Conservation (phyloP, 106 monocot genomes). For the Phalaenopsis aphrodite region DNA sequence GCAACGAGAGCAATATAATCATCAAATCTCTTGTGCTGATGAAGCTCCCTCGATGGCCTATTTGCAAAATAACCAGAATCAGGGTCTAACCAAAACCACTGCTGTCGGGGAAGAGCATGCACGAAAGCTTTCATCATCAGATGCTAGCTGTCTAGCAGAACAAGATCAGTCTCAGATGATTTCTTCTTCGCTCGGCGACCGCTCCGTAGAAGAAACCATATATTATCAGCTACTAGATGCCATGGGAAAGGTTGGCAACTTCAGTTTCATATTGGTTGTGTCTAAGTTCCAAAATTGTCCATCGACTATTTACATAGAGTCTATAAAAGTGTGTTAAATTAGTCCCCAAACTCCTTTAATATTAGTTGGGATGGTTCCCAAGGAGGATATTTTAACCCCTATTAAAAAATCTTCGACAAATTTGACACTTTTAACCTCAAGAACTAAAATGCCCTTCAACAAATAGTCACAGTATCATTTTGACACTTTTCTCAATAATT, state of each 20-base stretch:
- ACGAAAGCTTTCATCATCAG: conserved; percentile 30
- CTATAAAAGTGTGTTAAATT: too few species aligned
- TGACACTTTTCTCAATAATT: background rate
- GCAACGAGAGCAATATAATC: conserved; percentile 68
- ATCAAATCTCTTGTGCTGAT: conserved; percentile 35
- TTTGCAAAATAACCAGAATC: conserved; percentile 17
- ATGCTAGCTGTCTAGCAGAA: conserved; percentile 23
- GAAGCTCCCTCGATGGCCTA: conserved; percentile 18
- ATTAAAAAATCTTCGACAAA: too few species aligned
- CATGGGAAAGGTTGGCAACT: conserved; percentile 47
- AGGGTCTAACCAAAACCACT: conserved; percentile 14
- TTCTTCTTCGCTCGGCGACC: conserved; percentile 32
- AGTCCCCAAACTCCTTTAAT: too few species aligned
- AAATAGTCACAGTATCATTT: too few species aligned
- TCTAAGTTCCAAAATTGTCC: too few species aligned
- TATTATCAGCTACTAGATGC: conserved; percentile 73
- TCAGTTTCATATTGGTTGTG: background rate
- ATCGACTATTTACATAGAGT: too few species aligned
- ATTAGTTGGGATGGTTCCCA: too few species aligned
- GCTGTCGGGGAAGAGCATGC: conserved; percentile 23
- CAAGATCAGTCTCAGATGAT: conserved; percentile 35
- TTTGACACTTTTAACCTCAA: too few species aligned
- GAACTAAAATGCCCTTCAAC: too few species aligned
- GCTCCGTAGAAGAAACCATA: conserved; percentile 44
- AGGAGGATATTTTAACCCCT: too few species aligned